Evolutionary conservation across 257 asterid species (phyloP), one percentile per base, ranked within the genome.

Genomic region (Solanum pimpinellifolium): DNA sequence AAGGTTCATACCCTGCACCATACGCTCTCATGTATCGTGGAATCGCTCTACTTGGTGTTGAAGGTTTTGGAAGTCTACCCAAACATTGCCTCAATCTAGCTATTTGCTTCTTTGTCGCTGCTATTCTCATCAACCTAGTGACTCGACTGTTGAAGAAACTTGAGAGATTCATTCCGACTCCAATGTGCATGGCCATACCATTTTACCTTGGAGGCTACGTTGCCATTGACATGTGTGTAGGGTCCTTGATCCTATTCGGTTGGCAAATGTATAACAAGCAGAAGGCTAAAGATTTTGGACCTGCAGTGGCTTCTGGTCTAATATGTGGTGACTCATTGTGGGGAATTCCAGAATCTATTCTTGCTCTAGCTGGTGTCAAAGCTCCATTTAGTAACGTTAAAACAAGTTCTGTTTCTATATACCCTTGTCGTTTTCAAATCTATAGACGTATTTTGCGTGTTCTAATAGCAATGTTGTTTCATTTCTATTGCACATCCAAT

Each of bases 181-280:
- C 98, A 0, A 95, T 95, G 98, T 95, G 97, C 88, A 94, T 94
- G 97, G 98, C 27, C 27, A 25, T 25, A 25, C 27, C 27, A 25
- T 25, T 25, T 25, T 25, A 25, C 27, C 27, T 25, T 25, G 27
- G 98, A 6, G 94, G 91, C 0, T 93, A 93, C 84, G 94, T 95
- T 52, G 89, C 98, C 56, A 93, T 94, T 11, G 98, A 94, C 65
- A 95, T 94, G 98, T 95, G 98, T 15, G 3, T 95, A 0, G 98
- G 98, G 62, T 94, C 96, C 90, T 85, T 93, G 91, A 90, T 95
- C 62, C 25, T 95, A 23, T 92, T 91, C 20, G 0, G 86, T 2
- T 93, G 95, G 98, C 85, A 84, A 62, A 42, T 0, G 90, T 75
- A 16, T 56, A 91, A 88, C 84, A 93, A 88, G 91, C 88, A 73